Percentiles rank a stretch among this genome's conserved stretches.
phyloP scores from a whole-genome alignment of 2,329 filamentous ascomycete species.

The Magnaporthiopsis incrustans region DNA sequence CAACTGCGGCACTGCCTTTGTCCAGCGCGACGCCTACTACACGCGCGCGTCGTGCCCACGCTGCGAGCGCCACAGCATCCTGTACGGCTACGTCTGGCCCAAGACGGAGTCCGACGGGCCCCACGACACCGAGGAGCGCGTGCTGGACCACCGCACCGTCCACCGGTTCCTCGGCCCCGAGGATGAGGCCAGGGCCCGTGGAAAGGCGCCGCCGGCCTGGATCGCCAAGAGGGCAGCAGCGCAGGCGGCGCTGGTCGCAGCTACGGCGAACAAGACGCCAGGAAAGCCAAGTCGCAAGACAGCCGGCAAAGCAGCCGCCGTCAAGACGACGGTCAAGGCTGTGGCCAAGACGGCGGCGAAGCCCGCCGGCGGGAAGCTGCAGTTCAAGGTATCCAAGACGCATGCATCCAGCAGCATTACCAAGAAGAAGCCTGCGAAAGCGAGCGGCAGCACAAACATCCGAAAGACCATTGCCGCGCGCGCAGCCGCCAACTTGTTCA shows the following conservation, averaged over 20 bases:
- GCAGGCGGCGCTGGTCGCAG: not conserved
- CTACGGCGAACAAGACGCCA: not conserved
- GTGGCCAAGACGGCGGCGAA: not conserved
- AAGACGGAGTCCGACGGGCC: slow-evolving; percentile 80
- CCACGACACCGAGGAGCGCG: slow-evolving; percentile 60
- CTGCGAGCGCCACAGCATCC: slow-evolving; percentile 89
- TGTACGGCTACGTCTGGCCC: slow-evolving; percentile 93
- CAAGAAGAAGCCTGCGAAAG: not conserved
- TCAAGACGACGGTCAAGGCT: not conserved
- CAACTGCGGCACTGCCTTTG: slow-evolving; percentile 73
- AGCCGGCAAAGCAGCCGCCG: not conserved
- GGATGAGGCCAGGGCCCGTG: slow-evolving; percentile 53
- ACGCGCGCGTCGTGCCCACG: slow-evolving; percentile 81
- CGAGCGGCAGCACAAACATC: not conserved
- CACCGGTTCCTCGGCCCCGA: slow-evolving; percentile 72
- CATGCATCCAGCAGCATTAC: not conserved
- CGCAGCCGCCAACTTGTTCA: not conserved
- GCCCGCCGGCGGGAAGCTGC: not conserved
- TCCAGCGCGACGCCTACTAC: slow-evolving; percentile 81
- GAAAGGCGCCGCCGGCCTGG: slow-evolving; percentile 20
- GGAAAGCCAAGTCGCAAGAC: not conserved
- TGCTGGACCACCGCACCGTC: slow-evolving; percentile 79
- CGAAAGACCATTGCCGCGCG: not conserved
- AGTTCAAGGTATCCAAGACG: slow-evolving; percentile 1
- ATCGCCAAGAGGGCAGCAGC: not conserved